These are phyloP conservation scores for Candida patagonica DNA, from an alignment of 805 yeast genomes.

Conservation along the genomic window DNA sequence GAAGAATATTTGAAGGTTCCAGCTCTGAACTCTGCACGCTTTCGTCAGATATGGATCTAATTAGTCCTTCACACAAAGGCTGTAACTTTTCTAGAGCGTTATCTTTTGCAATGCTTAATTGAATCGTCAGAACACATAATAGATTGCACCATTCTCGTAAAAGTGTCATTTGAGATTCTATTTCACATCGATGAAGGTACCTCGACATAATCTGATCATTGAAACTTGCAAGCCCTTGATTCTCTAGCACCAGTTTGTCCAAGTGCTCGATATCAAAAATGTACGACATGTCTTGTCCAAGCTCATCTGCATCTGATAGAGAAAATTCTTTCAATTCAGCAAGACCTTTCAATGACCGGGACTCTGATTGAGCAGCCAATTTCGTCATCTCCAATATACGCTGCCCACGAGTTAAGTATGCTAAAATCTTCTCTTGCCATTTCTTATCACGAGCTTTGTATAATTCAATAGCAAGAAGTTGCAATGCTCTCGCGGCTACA, in stretches of 20 bases:
- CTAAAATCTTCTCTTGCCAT: conserved; percentile 18
- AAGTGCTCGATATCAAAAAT: conserved; percentile 53
- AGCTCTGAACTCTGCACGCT: conserved; percentile 36
- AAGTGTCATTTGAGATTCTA: conserved; percentile 56
- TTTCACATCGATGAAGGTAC: conserved; percentile 53
- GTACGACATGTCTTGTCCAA: conserved; percentile 45
- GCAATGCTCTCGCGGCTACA: conserved; percentile 58
- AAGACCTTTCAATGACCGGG: conserved; percentile 40
- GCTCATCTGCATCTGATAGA: too few species aligned
- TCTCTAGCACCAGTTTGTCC: conserved; percentile 45
- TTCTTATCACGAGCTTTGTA: conserved; percentile 42
- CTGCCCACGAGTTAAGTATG: conserved; percentile 20
- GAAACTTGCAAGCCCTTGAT: conserved; percentile 40
- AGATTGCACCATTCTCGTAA: conserved; percentile 76
- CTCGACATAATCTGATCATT: conserved; percentile 46
- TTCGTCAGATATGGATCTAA: conserved; percentile 40
- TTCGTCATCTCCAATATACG: conserved; percentile 17
- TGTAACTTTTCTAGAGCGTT: conserved; percentile 8
- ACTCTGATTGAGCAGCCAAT: too few species aligned
- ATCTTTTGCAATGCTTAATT: conserved; percentile 25
- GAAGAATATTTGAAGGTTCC: conserved; percentile 44
- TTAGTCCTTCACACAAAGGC: conserved; percentile 37
- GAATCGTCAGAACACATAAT: conserved; percentile 46
- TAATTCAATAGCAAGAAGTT: conserved; percentile 62
- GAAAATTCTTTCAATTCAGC: conserved; percentile 36